Evolutionary conservation across 192 early-diverging fungal species (phyloP), one percentile per base, ranked within the genome.

Genomic region (Rhizophlyctis rosea): DNA sequence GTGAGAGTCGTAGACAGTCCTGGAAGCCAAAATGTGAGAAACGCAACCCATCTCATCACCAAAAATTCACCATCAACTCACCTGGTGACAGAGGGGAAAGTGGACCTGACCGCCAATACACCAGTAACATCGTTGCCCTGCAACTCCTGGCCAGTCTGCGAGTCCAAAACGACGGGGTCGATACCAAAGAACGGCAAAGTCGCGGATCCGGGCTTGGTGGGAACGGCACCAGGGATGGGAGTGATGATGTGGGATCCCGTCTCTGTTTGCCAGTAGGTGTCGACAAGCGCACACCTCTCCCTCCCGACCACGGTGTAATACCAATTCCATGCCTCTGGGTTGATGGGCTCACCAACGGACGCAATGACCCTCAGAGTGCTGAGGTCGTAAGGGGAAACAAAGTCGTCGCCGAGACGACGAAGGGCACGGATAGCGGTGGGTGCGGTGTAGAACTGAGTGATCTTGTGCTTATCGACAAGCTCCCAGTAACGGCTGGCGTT

Each of bases 391-490:
- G 80, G 78, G 52, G 83, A 80, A 29, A 98, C 84, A 75, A 78
- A 81, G 4, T 86, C 72, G 56, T 93, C 85, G 67, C 94, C 94
- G 24, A 91, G 72, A 35, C 93, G 85, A 49, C 93, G 88, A 59
- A 98, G 81, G n/a, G 94, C 91, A 50, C 95, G 90, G 68, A 98
- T 96, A 54, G 95, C 95, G 30, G 95, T 98, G 34, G 95, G 95
- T 2, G 95, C 95, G 32, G 95, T 98, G 81, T 98, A 98, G 76
- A 98, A 94, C 71, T 95, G 93, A 31, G 94, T 96, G 70, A 98
- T 78, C 76, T 91, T 90, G 84, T 93, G 91, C 49, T 89, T 86
- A 67, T 90, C 88, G 31, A 96, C 39, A 18, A 44, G 39, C 68
- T 88, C 78, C 81, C 81, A 83, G 68, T 82, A 83, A 18, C 81